Percentiles rank a stretch among this genome's conserved stretches.
Conservation (phyloP, 169 alveolate genomes). For the Ichthyophthirius multifiliis region DNA sequence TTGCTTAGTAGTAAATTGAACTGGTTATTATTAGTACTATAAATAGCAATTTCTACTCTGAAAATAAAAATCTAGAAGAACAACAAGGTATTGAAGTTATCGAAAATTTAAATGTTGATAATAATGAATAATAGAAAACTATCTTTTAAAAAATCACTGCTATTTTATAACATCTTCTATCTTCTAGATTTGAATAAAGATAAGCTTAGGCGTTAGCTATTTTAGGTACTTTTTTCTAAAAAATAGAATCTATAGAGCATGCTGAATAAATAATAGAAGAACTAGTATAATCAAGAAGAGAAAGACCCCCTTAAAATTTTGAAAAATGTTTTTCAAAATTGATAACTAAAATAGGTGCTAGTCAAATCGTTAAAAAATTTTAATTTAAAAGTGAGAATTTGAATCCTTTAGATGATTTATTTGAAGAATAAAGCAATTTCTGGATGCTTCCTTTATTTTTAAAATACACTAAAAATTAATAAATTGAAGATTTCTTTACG, state of each 20-base stretch:
- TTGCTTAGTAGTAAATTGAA: conserved; percentile 4
- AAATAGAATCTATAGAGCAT: too few species aligned
- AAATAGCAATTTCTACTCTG: not conserved
- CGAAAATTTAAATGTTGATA: not conserved
- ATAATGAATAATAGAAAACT: not conserved
- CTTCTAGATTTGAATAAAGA: not conserved
- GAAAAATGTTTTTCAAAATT: not conserved
- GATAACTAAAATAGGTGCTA: not conserved
- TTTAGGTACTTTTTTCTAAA: conserved; percentile 1
- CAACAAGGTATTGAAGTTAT: too few species aligned
- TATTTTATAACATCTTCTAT: not conserved
- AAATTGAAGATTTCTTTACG: conserved; percentile 15
- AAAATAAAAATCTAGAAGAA: not conserved
- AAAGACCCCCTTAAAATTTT: not conserved
- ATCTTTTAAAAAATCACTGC: not conserved
- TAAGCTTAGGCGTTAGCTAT: not conserved
- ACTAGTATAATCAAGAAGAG: not conserved
- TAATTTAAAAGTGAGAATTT: not conserved
- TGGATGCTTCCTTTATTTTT: conserved; percentile 30
- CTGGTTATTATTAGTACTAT: not conserved
- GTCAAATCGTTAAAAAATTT: not conserved
- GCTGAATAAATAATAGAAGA: not conserved
- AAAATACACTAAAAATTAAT: conserved; percentile 20
- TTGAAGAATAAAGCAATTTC: conserved; percentile 29
- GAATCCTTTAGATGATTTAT: conserved; percentile 21